Base-by-base conservation (phyloP, 2,329 filamentous ascomycete species). In the Boeremia exigua region DNA sequence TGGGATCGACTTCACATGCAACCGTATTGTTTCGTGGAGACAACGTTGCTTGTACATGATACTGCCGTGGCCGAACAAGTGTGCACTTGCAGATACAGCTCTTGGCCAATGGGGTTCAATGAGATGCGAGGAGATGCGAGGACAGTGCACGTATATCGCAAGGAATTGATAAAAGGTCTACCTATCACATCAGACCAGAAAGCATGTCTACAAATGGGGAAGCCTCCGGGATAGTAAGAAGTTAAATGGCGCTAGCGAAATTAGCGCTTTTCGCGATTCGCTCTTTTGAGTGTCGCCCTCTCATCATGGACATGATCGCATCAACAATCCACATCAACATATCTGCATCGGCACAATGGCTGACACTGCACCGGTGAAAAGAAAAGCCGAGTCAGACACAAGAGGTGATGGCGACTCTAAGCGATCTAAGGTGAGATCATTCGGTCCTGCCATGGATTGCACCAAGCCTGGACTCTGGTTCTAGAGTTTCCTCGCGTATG, bases 351-450 rank as follows among this genome's bases (percentile, higher is more conserved):
- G 19, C 15, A 32, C 14, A 25, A 72, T 70, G 65, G 61, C 43
- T 9, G 53, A 65, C 27, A 6, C 59, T 37, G 44, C 48, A 4
- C 51, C 64, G 44, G 70, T 46, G 30, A 79, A 79, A 58, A 67
- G 77, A 37, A 79, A 78, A 56, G 74, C 75, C 17, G 70, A 65
- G 39, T 43, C 62, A 27, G 69, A 69, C 12, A 59, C 65, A 38
- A 61, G 60, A 29, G 59, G 62, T 25, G 65, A 63, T 27, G 61
- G 55, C 46, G 61, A 60, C 27, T 69, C 72, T 23, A 79, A 79
- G 63, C 71, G 68, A 57, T 59, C 66, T 9, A 79, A 74, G 68
- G 77, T 78, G 54, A 62, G 71, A 63, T 52, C 50, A 60, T 56
- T 62, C 60, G 37, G 43, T 48, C 37, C 49, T 67, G 49, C 49